Base-by-base conservation (phyloP, 352 stramenopile genomes). In the Globisporangium solare region DNA sequence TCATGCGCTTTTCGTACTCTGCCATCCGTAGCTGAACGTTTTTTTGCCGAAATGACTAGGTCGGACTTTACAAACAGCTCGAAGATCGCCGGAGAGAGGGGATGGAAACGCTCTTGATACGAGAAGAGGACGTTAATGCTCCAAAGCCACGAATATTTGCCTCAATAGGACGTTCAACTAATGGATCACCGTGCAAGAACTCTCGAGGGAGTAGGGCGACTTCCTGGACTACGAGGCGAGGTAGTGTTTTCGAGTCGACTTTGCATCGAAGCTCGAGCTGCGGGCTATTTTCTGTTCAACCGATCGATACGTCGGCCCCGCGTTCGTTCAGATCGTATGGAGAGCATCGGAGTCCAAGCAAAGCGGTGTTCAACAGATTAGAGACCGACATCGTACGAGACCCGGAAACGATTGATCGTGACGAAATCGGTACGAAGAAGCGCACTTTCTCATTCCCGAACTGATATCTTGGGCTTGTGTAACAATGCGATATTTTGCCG, bases 71-170 rank as follows among this genome's bases (percentile, higher is more conserved):
- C 21, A 60, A 64, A n/a, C 57, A 75, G 31, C 62, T 92, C 0
- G 54, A 74, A 42, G 65, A 80, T 1, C 75, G 62, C 43, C 66
- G 68, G 11, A 63, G 60, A 6, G 79, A 90, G 46, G 68, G 68
- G 0, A 39, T 67, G 1, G 82, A 89, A 42, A 40, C 63, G 7
- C 58, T 92, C 0, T 49, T 60, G 22, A 92, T 92, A 79, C 70
- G 82, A 2, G 82, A 92, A 70, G 82, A 92, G 71, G 82, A 92
- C 27, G 53, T 76, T 0, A 63, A 86, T 43, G 73, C 73, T 41
- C 74, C 64, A 6, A 79, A 74, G 24, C 66, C 63, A 17, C 74
- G 67, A 5, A 42, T 86, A 3, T 88, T 86, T 47, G 68, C 56
- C 22, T 69, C 85, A 15, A 51, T 58, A 24, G 58, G 51, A 2